Conservation (phyloP, 495 filamentous ascomycete species). For the Aspergillus haitiensis region DNA sequence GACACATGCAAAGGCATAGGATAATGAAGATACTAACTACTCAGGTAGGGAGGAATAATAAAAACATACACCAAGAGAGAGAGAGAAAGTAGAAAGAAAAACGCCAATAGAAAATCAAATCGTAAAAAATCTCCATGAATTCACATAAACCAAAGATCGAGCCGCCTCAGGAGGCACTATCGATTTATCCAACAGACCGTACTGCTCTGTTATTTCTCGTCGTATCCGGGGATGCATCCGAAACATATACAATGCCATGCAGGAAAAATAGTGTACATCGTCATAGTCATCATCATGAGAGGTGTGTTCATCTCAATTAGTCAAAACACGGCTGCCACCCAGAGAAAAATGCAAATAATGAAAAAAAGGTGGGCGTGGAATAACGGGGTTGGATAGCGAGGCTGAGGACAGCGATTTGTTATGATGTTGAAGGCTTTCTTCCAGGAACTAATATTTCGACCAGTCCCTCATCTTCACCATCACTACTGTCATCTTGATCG, state of each 20-base stretch:
- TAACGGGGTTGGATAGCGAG: slow-evolving; percentile 1
- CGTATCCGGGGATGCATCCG: slow-evolving; percentile 13
- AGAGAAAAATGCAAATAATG: slow-evolving; percentile 5
- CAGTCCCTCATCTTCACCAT: slow-evolving; percentile 50
- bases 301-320: slow-evolving; percentile 14
- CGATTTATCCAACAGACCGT: slow-evolving; percentile 19
- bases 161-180: slow-evolving; percentile 5
- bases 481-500: slow-evolving; percentile 46
- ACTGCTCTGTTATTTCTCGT: slow-evolving; percentile 17
- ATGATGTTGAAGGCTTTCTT: slow-evolving; percentile 37
- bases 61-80: neutral
- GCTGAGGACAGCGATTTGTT: neutral
- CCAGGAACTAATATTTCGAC: slow-evolving; percentile 51
- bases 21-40: slow-evolving; percentile 10
- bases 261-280: slow-evolving; percentile 22
- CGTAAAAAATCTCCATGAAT: slow-evolving; percentile 15
- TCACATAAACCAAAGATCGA: slow-evolving; percentile 14
- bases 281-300: slow-evolving; percentile 23
- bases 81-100: slow-evolving; percentile 21
- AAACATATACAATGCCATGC: slow-evolving; percentile 22
- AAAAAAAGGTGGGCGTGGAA: neutral
- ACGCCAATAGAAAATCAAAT: slow-evolving; percentile 10
- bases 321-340: slow-evolving; percentile 9
- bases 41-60: too few species aligned
- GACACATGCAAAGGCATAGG: slow-evolving; percentile 16